Conservation (phyloP, 2,329 filamentous ascomycete species). For the Diaporthe helianthi region DNA sequence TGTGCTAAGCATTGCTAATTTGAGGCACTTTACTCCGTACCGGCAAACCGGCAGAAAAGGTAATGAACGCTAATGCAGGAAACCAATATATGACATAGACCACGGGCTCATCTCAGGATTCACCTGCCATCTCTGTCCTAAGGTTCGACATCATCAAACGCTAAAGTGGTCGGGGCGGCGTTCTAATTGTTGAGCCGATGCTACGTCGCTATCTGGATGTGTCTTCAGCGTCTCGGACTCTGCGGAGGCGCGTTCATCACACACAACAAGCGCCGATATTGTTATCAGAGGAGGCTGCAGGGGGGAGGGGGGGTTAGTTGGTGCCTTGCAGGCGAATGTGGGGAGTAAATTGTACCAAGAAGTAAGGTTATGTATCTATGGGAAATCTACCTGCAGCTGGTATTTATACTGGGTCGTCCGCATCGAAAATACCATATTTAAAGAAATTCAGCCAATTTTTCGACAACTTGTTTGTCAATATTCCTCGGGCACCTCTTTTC, state of each 20-base stretch:
- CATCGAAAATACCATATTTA: neutral
- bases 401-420: neutral
- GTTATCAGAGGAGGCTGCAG: constrained; percentile 4
- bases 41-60: neutral
- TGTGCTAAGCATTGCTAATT: constrained; percentile 11
- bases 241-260: constrained; percentile 2
- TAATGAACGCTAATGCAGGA: constrained; percentile 13
- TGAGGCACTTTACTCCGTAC: neutral
- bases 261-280: neutral
- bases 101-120: neutral
- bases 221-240: neutral
- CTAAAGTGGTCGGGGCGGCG: neutral
- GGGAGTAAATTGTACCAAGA: neutral
- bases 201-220: neutral
- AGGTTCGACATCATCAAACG: neutral
- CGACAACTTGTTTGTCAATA: neutral
- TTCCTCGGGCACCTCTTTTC: neutral
- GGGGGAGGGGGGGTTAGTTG: neutral
- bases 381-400: neutral
- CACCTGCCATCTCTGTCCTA: constrained; percentile 11
- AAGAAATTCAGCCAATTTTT: neutral
- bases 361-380: neutral
- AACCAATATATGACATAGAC: constrained; percentile 17
- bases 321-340: neutral
- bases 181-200: constrained; percentile 6